Conservation (phyloP, 2,329 filamentous ascomycete species). For the Cadophora gregata region DNA sequence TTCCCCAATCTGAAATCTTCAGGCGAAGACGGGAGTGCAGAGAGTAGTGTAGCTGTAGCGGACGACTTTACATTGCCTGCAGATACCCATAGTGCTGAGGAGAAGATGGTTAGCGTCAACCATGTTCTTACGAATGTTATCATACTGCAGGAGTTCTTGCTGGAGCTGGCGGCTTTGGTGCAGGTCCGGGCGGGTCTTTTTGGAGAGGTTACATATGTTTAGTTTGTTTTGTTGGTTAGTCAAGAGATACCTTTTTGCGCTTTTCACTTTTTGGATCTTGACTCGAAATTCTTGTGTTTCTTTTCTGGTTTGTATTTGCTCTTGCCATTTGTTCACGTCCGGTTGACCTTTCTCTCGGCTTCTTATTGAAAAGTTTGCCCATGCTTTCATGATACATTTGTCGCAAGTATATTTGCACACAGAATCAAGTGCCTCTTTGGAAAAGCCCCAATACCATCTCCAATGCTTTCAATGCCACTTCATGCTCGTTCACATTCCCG, state of each 20-base stretch:
- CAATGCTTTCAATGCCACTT: not conserved
- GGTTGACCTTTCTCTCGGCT: too few relatives aligned
- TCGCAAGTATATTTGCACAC: not conserved
- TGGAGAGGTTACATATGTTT: conserved; percentile 71
- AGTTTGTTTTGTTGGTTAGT: conserved; percentile 21
- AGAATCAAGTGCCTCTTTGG: not conserved
- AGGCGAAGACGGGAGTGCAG: conserved; percentile 42
- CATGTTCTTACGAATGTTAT: conserved; percentile 82
- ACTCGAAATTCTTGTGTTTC: not conserved
- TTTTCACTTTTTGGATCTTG: not conserved
- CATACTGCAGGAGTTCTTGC: conserved; percentile 78
- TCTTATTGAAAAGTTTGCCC: too few relatives aligned
- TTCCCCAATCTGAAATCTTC: conserved; percentile 48
- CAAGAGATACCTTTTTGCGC: conserved; percentile 26
- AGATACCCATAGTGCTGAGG: conserved; percentile 39
- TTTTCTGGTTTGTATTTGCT: not conserved
- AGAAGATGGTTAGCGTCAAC: conserved; percentile 66
- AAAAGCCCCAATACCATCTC: not conserved
- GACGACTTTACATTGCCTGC: conserved; percentile 31
- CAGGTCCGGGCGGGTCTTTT: conserved; percentile 78
- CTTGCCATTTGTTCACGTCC: not conserved
- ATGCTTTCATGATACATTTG: too few relatives aligned
- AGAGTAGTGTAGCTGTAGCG: conserved; percentile 21
- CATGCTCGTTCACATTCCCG: not conserved
- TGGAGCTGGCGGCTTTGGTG: conserved; percentile 76